phyloP scores from a whole-genome alignment of 73 alveolate species.

The Paramecium octaurelia region DNA sequence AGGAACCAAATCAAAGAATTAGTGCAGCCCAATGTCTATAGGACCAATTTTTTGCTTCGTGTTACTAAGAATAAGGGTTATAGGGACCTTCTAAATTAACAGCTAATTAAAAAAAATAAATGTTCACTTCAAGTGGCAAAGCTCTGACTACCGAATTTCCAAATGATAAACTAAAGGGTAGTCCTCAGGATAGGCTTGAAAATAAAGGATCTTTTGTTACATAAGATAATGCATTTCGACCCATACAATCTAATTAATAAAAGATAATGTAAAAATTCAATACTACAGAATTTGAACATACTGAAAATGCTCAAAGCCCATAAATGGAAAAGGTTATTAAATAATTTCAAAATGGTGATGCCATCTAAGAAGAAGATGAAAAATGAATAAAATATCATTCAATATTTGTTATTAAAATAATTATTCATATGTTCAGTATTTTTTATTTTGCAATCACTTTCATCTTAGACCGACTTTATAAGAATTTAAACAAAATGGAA shows the following conservation, averaged over 20 bases:
- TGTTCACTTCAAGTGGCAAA: neutral
- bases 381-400: neutral
- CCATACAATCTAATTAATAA: neutral
- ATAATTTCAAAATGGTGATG: neutral
- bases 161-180: neutral
- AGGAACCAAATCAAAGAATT: slow-evolving; percentile 13
- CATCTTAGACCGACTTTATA: neutral
- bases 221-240: slow-evolving; percentile 24
- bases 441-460: neutral
- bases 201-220: slow-evolving; percentile 15
- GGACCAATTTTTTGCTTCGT: neutral
- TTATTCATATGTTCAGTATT: neutral
- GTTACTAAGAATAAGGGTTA: neutral
- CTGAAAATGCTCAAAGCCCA: neutral
- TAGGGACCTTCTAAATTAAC: neutral
- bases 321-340: neutral
- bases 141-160: neutral
- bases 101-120: neutral
- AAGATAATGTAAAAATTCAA: slow-evolving; percentile 9
- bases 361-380: slow-evolving; percentile 1
- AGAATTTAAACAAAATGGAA: neutral
- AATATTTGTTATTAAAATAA: neutral
- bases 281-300: neutral
- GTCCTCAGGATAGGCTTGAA: neutral
- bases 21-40: neutral